Percentiles rank a stretch among this genome's conserved stretches.
These are phyloP conservation scores for Hyaloscypha hepaticicola DNA, from an alignment of 495 filamentous ascomycete genomes.

Conservation along the genomic window DNA sequence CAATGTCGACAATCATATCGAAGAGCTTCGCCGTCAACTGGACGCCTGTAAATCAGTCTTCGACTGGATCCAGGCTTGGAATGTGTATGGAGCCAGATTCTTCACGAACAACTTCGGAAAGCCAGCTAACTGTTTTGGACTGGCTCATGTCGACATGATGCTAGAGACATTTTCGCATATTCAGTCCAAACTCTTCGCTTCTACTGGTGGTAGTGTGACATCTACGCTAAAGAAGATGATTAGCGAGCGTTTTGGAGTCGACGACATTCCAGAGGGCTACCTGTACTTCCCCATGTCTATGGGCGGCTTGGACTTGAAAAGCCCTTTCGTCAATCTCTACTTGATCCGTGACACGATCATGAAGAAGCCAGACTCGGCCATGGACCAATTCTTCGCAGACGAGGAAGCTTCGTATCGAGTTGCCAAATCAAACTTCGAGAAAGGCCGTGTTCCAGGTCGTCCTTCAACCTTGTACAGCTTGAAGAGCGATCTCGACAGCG, in stretches of 20 bases:
- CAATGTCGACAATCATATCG: constrained; percentile 59
- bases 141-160: constrained; percentile 60
- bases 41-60: constrained; percentile 54
- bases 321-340: constrained; percentile 54
- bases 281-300: constrained; percentile 62
- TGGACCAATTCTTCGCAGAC: constrained; percentile 43
- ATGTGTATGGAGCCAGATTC: constrained; percentile 58
- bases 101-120: constrained; percentile 65
- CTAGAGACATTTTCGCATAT: constrained; percentile 58
- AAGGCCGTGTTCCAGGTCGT: background rate
- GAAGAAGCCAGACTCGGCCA: constrained; percentile 40
- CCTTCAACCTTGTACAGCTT: constrained; percentile 22
- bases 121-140: constrained; percentile 61
- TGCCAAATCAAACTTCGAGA: constrained; percentile 47
- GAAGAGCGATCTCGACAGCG: constrained; percentile 19
- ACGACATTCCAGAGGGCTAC: constrained; percentile 60
- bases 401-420: constrained; percentile 46
- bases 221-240: constrained; percentile 57
- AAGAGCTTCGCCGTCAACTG: constrained; percentile 60
- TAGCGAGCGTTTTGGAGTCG: constrained; percentile 51
- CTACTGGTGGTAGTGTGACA: constrained; percentile 47
- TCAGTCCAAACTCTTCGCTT: constrained; percentile 51
- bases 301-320: constrained; percentile 55
- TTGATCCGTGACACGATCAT: constrained; percentile 51
- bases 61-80: constrained; percentile 62